Conservation (phyloP, 805 yeast genomes). For the Saturnispora sekii region DNA sequence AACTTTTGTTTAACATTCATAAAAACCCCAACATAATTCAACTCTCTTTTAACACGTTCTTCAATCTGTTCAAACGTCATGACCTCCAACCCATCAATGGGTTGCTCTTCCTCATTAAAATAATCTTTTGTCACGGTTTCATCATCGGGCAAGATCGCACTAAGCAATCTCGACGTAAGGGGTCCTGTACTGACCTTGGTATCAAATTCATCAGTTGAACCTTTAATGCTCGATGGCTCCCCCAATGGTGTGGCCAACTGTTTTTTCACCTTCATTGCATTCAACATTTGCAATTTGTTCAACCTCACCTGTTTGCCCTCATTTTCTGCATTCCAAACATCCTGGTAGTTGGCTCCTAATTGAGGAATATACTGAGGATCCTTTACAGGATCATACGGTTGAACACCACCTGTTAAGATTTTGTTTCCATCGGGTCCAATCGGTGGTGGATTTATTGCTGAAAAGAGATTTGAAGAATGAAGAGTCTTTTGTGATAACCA, state of each 20-base stretch:
- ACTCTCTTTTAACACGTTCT: constrained; percentile 77
- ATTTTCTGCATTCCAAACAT: constrained; percentile 83
- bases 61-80: constrained; percentile 75
- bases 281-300: constrained; percentile 18
- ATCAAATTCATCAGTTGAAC: constrained; percentile 50
- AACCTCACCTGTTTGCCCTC: constrained; percentile 19
- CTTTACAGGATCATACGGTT: constrained; percentile 5
- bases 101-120: constrained; percentile 23
- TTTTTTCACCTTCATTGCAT: constrained; percentile 18
- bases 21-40: constrained; percentile 83
- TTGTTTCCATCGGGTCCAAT: constrained; percentile 5
- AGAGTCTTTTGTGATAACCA: constrained; percentile 47
- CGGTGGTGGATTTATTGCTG: constrained; percentile 5
- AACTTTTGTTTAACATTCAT: constrained; percentile 44
- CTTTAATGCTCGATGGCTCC: constrained; percentile 33
- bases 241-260: constrained; percentile 45
- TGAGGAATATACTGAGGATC: constrained; percentile 74
- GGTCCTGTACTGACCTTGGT: constrained; percentile 79
- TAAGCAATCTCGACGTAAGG: constrained; percentile 66
- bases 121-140: constrained; percentile 10
- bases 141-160: constrained; percentile 60
- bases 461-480: constrained; percentile 5
- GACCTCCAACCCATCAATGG: constrained; percentile 36
- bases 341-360: constrained; percentile 72
- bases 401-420: neutral